Base-by-base conservation (phyloP, 1,284 basidiomycete species). In the Boletus smithii region DNA sequence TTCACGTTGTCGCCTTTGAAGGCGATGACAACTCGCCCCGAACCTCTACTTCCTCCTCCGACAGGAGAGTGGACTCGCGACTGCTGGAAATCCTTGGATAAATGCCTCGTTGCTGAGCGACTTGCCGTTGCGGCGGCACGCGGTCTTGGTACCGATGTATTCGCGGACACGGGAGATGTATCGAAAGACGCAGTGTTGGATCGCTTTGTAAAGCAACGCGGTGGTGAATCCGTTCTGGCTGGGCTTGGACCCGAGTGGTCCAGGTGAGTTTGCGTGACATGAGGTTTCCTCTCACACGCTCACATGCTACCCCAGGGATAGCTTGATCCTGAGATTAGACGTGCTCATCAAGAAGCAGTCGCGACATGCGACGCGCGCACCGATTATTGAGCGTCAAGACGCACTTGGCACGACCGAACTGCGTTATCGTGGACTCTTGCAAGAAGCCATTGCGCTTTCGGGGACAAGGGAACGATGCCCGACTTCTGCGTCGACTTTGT, bases 11-110 rank as follows among this genome's bases (percentile, higher is more conserved):
- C 60, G 0, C 56, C 60, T 14, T 26, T 54, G 34, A 61, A 56
- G 32, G 20, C 29, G 20, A 18, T 8, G 22, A 10, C 31, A 2
- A 49, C 44, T 29, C 16, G 1, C 8, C 32, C 46, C 3, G 40
- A 38, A 10, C 40, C 45, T 17, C 17, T 42, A 0, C 26, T 49
- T 22, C 49, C 43, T 9, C 55, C 62, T 29, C 29, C 13, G 1
- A 38, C 44, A 5, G 53, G 56, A 30, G 70, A 67, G 31, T 89
- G 85, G 83, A 74, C 75, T 7, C 88, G 85, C 61, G 77, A 80
- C 23, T 81, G 85, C 48, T 89, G 84, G 83, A 87, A 83, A 62
- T 63, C 74, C 31, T 72, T 91, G 26, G 85, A 89, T 62, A 77
- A 77, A 22, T 91, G 88, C 60, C 83, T 90, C 54, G 82, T 82